Conservation (phyloP, 805 yeast genomes). For the Starmerella sirachaensis region DNA sequence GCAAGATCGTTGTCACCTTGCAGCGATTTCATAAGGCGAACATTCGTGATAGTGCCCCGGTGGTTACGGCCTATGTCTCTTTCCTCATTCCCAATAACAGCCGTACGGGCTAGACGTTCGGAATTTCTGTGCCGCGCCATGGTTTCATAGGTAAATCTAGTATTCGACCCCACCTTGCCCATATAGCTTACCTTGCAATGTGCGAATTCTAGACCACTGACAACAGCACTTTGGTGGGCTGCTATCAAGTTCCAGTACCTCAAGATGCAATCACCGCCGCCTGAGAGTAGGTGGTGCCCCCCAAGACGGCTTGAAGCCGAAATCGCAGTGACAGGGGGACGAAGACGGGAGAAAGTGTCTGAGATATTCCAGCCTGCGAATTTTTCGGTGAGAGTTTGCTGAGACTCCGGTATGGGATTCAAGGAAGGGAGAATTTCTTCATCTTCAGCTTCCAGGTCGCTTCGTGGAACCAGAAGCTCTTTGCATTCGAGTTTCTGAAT, state of each 20-base stretch:
- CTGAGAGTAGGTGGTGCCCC: constrained; percentile 20
- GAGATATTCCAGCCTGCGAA: constrained; percentile 22
- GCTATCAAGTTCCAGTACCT: constrained; percentile 30
- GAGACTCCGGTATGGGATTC: constrained; percentile 20
- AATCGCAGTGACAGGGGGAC: constrained; percentile 11
- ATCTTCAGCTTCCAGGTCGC: constrained; percentile 9
- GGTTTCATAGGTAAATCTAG: constrained; percentile 34
- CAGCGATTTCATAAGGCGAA: constrained; percentile 31
- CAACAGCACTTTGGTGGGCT: constrained; percentile 26
- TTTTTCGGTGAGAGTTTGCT: constrained; percentile 11
- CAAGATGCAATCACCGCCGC: constrained; percentile 26
- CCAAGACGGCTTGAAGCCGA: constrained; percentile 4
- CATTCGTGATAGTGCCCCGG: constrained; percentile 35
- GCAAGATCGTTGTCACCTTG: constrained; percentile 38
- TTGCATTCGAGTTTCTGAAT: constrained; percentile 50
- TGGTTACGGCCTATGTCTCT: constrained; percentile 36
- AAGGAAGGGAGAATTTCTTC: constrained; percentile 19
- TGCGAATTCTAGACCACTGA: constrained; percentile 28
- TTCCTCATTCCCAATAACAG: constrained; percentile 35
- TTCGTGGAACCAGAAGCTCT: constrained; percentile 26
- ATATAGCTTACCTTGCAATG: constrained; percentile 25
- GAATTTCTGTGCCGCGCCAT: constrained; percentile 13
- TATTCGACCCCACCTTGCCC: constrained; percentile 26
- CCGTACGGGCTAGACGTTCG: constrained; percentile 30
- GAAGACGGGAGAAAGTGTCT: constrained; percentile 8